Conservation (phyloP, 257 asterid genomes). For the Rhazya stricta region DNA sequence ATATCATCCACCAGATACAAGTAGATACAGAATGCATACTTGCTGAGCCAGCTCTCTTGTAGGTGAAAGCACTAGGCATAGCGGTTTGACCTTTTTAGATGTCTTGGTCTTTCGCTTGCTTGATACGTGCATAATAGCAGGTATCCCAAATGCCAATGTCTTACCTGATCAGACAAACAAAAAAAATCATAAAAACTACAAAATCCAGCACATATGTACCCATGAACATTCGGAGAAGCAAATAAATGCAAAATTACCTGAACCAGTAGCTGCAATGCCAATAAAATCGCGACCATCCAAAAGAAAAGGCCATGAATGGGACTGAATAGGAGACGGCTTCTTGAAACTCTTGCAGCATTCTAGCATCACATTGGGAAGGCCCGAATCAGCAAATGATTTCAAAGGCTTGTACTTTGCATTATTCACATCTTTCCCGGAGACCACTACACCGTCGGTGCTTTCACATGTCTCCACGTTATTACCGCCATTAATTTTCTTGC, state of each 20-base stretch:
- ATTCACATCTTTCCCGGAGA: conserved; percentile 66
- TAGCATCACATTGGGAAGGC: conserved; percentile 55
- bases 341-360: conserved; percentile 81
- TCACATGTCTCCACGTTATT: conserved; percentile 44
- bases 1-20: not conserved
- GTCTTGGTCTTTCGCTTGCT: conserved; percentile 43
- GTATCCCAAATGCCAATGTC: conserved; percentile 92
- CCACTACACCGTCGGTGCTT: conserved; percentile 47
- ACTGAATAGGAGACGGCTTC: conserved; percentile 91
- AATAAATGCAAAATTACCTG: conserved; percentile 44
- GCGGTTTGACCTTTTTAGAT: conserved; percentile 55
- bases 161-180: conserved; percentile 51
- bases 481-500: conserved; percentile 11
- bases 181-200: not conserved
- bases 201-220: not conserved
- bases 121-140: conserved; percentile 77
- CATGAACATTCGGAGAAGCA: not conserved
- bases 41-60: conserved; percentile 98
- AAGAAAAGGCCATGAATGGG: conserved; percentile 94
- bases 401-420: conserved; percentile 58
- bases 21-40: conserved; percentile 38
- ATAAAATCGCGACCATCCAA: conserved; percentile 88
- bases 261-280: conserved; percentile 94
- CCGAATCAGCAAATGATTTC: conserved; percentile 58
- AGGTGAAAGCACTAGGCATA: conserved; percentile 84